Base-by-base conservation (phyloP, 768 basidiomycete species). In the Suillus americanus region DNA sequence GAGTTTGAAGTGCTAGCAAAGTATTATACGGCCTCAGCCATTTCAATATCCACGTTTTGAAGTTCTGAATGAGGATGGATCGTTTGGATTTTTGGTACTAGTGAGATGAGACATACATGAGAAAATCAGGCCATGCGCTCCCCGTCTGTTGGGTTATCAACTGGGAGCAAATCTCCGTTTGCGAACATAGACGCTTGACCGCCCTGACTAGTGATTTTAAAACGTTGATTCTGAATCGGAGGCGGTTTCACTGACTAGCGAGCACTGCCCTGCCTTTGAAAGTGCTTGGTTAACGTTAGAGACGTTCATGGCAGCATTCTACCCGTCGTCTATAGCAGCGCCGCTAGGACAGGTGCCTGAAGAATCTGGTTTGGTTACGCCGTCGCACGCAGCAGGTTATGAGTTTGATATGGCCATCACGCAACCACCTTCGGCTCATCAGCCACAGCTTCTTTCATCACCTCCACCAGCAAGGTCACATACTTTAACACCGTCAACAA, bases 321-420 rank as follows among this genome's bases (percentile, higher is more conserved):
- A 85, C 73, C 81, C 83, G n/a, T 80, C 82, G 23, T 79, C 83
- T 25, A 75, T 86, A 56, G 80, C 79, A 64, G 69, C 68, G 64
- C 79, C 79, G 69, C 75, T 86, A 60, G 83, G 83, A 61, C 78
- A 78, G 66, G 83, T 85, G 16, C 83, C 82, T 45, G 84, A 86
- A 68, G 83, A 86, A 71, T 78, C 74, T 62, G 81, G 79, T 66
- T 67, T 76, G 55, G 61, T 69, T 53, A 81, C 81, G 51, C 83
- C 85, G 61, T 81, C 84, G 56, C 84, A 87, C 75, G 86, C 84
- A 64, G 77, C 74, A 66, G 87, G 85, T 69, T 83, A 87, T 82
- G 88, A 89, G 81, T 89, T 84, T 79, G 88, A 89, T 76, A 76
- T 87, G 73, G 81, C 86, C 68, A 73, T 79, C 68, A 63, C 64